phyloP scores from a whole-genome alignment of 1,139 yeast species.

The Zhuliangozyma blackwelliae region DNA sequence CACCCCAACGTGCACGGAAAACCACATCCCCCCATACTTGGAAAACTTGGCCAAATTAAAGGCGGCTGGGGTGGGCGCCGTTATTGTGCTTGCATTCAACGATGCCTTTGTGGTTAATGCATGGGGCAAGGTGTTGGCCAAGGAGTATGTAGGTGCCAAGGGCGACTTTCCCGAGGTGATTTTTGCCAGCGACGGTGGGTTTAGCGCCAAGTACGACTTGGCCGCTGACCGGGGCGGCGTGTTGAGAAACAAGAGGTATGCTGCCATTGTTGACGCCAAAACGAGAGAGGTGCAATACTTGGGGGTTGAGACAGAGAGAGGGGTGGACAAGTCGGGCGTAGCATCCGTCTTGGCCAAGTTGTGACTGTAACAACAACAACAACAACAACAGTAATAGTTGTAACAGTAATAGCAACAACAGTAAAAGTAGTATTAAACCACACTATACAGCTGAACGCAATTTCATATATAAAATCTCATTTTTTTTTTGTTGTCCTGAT shows the following conservation, averaged over 20 bases:
- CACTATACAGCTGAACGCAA: too few relatives aligned
- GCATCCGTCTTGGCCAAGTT: slow-evolving; percentile 17
- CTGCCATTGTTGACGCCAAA: slow-evolving; percentile 53
- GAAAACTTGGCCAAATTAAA: slow-evolving; percentile 46
- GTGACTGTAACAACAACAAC: neutral
- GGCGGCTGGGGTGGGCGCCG: slow-evolving; percentile 61
- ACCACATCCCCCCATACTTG: slow-evolving; percentile 76
- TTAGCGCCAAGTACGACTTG: slow-evolving; percentile 48
- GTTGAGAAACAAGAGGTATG: slow-evolving; percentile 68
- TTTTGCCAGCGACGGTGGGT: slow-evolving; percentile 71
- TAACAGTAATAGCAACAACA: neutral
- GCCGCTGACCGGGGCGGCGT: slow-evolving; percentile 54
- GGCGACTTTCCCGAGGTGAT: slow-evolving; percentile 41
- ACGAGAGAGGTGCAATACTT: slow-evolving; percentile 13
- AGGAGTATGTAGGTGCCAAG: slow-evolving; percentile 11
- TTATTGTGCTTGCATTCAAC: slow-evolving; percentile 68
- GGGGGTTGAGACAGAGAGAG: slow-evolving; percentile 26
- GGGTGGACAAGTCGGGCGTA: slow-evolving; percentile 22
- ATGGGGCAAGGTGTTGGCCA: slow-evolving; percentile 68
- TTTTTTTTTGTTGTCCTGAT: too few relatives aligned
- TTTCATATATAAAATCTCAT: too few relatives aligned
- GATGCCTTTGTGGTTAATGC: slow-evolving; percentile 80
- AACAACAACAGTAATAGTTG: slow-evolving; percentile 3
- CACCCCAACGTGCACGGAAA: slow-evolving; percentile 83
- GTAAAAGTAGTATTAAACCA: too few relatives aligned